phyloP scores from a whole-genome alignment of 2,329 filamentous ascomycete genomes.

The Aspergillus neoniger region DNA sequence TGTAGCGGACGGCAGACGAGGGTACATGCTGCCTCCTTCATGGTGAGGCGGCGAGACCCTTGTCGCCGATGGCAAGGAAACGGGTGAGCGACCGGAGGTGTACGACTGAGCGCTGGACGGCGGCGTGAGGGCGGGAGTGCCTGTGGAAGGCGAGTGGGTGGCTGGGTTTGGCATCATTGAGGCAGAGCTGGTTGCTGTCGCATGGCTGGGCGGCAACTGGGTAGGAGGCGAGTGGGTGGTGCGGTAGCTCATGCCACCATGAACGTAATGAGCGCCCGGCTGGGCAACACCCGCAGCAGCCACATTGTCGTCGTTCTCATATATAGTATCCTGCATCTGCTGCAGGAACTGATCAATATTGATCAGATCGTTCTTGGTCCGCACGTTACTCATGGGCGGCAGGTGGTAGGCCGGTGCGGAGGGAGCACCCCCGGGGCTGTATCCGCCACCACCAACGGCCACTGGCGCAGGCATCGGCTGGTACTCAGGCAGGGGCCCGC shows the following conservation, averaged over 20 bases:
- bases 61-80: conserved; percentile 54
- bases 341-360: conserved; percentile 94
- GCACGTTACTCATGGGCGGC: conserved; percentile 80
- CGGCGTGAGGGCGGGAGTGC: conserved; percentile 64
- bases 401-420: conserved; percentile 80
- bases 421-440: conserved; percentile 60
- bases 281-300: conserved; percentile 77
- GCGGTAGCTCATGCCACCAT: conserved; percentile 54
- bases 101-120: conserved; percentile 65
- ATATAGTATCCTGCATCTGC: conserved; percentile 94
- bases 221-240: conserved; percentile 59
- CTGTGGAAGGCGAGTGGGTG: conserved; percentile 49
- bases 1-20: conserved; percentile 61
- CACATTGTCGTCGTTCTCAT: conserved; percentile 84
- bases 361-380: conserved; percentile 90
- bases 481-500: conserved; percentile 57
- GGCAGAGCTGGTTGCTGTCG: conserved; percentile 40
- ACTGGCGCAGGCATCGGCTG: conserved; percentile 56
- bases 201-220: conserved; percentile 46
- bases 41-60: conserved; percentile 53
- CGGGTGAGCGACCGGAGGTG: conserved; percentile 62
- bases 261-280: conserved; percentile 67
- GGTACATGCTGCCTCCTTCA: conserved; percentile 60
- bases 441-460: conserved; percentile 57
- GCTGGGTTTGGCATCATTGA: conserved; percentile 44